Evolutionary conservation across 306 rosid species (phyloP), one percentile per base, ranked within the genome.

Genomic region (Cucurbita pepo): DNA sequence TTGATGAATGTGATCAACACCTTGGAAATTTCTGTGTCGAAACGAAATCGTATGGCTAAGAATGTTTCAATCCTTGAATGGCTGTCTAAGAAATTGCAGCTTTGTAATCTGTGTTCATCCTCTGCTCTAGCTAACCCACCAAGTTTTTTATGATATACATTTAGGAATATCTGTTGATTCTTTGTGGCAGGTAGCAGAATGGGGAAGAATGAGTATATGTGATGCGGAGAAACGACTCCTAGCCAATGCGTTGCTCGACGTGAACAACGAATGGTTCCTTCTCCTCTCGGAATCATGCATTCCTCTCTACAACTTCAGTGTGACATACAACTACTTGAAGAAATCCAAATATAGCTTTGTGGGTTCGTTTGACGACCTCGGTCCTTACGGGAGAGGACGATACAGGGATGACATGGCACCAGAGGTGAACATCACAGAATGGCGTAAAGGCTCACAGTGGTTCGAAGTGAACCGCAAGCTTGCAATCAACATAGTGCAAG

Each of bases 381-480:
- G 99, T 25, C 97, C 92, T 0, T 86, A 0, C 12, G 99, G 99
- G 21, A 85, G 99, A 83, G 99, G 99, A 3, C 96, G 99, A 55
- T 95, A 95, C 44, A 83, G 77, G 6, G 7, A 6, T 14, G 82
- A 88, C 73, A 91, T 95, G 99, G 82, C 86, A 37, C 99, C 97
- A 12, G 81, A 81, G 48, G 95, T 95, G 61, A 61, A 86, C 15
- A 75, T 91, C n/a, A 55, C 90, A 76, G 74, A 80, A 25, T 95
- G 97, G 99, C 97, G 99, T 4, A 95, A 95, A 79, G 99, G 99
- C 43, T 81, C 99, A 48, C 99, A 94, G 65, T 94, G 99, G 97
- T 94, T 94, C 5, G 96, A 95, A 79, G 78, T 91, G 16, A 86
- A 84, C 73, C 84, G 97, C n/a, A 86, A 81, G 81, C 88, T 91